Evolutionary conservation across 2,329 filamentous ascomycete species (phyloP), one percentile per base, ranked within the genome.

Genomic region (Corynespora cassiicola): DNA sequence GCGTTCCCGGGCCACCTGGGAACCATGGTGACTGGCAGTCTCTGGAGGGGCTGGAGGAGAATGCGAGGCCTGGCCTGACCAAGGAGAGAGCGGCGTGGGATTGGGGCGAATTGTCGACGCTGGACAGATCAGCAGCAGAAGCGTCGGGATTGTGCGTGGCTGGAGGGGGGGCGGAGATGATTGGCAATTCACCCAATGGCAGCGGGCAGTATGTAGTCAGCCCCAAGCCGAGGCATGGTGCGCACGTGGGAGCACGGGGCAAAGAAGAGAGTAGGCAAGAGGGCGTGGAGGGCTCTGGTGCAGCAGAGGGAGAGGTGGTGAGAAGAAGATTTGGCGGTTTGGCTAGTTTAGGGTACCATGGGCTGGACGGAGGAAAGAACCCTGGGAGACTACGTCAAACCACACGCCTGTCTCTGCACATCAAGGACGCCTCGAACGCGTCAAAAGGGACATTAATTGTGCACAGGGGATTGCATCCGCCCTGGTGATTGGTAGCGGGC

Each of bases 401-500:
- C 21, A 12, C 24, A 33, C 10, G 12, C 11, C 6, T 8, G 31
- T 17, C n/a, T n/a, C 22, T 8, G 12, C 27, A 28, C 29, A 34
- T 15, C 25, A 11, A 25, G 20, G 7, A 20, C 38, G 17, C 22
- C 28, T 24, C 26, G 8, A 19, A 33, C 19, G 20, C 24, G 40
- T 19, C n/a, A n/a, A n/a, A n/a, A n/a, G n/a, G n/a, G n/a, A n/a
- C 41, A 32, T 40, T 37, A 42, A 34, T 47, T 41, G 31, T 47
- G 47, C 46, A 43, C 36, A 43, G 28, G 42, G 36, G 40, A 42
- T 25, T 26, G 28, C 31, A 35, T 42, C 24, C 39, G 17, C 19
- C 31, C 23, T 20, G 7, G 28, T 54, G 42, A 54, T 59, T 57
- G 52, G 57, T 45, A 50, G 38, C 20, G 7, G 21, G 20, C 16